These are phyloP conservation scores for Crassisporium funariophilum DNA, from an alignment of 768 basidiomycete species.

Conservation along the genomic window DNA sequence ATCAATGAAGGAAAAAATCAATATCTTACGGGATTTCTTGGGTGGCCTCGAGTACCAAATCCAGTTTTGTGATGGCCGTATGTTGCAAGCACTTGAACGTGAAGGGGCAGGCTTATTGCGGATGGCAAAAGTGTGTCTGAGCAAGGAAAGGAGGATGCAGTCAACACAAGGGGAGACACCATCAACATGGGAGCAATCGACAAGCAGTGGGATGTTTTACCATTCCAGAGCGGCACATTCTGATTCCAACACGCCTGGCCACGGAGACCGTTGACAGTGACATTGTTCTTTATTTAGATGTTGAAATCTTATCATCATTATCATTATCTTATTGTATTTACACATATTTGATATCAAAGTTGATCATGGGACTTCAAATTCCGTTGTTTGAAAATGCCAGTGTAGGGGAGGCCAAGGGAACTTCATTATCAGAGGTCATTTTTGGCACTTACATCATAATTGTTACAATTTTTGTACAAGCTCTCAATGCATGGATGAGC, in stretches of 20 bases:
- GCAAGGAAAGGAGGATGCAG: constrained; percentile 19
- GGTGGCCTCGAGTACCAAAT: constrained; percentile 24
- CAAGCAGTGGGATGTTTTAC: constrained; percentile 15
- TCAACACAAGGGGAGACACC: constrained; percentile 12
- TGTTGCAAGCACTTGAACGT: constrained; percentile 21
- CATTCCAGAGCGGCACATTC: constrained; percentile 5
- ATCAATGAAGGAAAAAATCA: constrained; percentile 17
- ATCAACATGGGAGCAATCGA: constrained; percentile 26
- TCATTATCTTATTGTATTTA: constrained; percentile 7
- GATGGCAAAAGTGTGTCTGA: constrained; percentile 21
- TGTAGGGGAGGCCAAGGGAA: no score
- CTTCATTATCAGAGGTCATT: no score
- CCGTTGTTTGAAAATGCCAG: no score
- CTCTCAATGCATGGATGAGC: no score
- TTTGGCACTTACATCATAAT: no score
- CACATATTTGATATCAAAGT: constrained; percentile 6
- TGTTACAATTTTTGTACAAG: no score
- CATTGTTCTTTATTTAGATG: constrained; percentile 4
- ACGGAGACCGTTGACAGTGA: constrained; percentile 2
- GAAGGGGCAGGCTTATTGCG: constrained; percentile 22
- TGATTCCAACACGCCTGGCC: constrained; percentile 4
- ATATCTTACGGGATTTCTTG: constrained; percentile 18
- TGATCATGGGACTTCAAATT: constrained; percentile 3
- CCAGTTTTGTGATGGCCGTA: constrained; percentile 25
- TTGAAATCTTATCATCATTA: constrained; percentile 3